Percentiles rank a stretch among this genome's conserved stretches.
These are phyloP conservation scores for Nannochloropsis oceanica DNA, from an alignment of 108 stramenopile species.

Conservation along the genomic window DNA sequence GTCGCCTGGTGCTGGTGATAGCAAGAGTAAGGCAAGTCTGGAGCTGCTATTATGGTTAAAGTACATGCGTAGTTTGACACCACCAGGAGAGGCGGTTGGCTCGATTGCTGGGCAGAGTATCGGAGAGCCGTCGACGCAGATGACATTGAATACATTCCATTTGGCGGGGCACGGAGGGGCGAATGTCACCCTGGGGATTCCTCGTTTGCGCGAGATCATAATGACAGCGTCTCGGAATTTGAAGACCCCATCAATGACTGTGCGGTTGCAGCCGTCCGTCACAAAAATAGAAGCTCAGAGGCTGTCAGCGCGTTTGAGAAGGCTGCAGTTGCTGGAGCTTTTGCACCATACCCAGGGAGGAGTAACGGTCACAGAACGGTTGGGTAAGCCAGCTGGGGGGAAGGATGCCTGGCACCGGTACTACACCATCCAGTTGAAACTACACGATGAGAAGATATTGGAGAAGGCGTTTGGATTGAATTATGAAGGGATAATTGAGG, in stretches of 20 bases:
- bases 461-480: slow-evolving; percentile 66
- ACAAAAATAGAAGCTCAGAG: slow-evolving; percentile 45
- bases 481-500: slow-evolving; percentile 58
- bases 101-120: slow-evolving; percentile 88
- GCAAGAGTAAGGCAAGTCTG: slow-evolving; percentile 36
- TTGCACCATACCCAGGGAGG: slow-evolving; percentile 53
- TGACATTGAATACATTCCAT: slow-evolving; percentile 99
- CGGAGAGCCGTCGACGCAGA: slow-evolving; percentile 99
- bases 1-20: not conserved
- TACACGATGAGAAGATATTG: slow-evolving; percentile 67
- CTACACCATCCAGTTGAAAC: slow-evolving; percentile 53
- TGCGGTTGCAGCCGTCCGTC: slow-evolving; percentile 53
- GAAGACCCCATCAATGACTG: slow-evolving; percentile 89
- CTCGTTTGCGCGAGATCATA: slow-evolving; percentile 95
- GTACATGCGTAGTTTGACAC: slow-evolving; percentile 68
- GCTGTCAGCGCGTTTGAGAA: slow-evolving; percentile 56
- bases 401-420: slow-evolving; percentile 35
- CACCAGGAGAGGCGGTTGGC: slow-evolving; percentile 98
- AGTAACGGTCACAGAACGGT: slow-evolving; percentile 51
- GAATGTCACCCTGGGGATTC: slow-evolving; percentile 98
- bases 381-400: slow-evolving; percentile 6
- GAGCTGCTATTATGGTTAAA: slow-evolving; percentile 50
- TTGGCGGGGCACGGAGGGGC: slow-evolving; percentile 94
- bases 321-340: slow-evolving; percentile 51
- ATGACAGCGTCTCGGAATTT: slow-evolving; percentile 91